A percentile compares a stretch with the other conserved stretches of the same genome.
Evolutionary conservation across 371 early-diverging fungal genomes (phyloP).

Genomic region (Mucor velutinosus): DNA sequence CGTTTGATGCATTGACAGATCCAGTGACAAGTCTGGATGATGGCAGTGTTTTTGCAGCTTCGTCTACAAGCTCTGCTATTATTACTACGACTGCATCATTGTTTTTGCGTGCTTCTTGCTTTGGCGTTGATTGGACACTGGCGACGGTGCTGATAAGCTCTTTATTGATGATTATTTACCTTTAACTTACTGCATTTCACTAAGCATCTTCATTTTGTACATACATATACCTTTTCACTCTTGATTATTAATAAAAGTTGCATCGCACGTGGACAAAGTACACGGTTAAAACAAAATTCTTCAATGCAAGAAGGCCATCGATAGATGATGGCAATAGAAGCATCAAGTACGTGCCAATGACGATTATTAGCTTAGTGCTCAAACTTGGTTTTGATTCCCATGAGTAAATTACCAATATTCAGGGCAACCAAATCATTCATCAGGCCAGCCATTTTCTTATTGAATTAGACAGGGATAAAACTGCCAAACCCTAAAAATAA

Average conservation of each 20-base stretch:
- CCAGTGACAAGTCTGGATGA: not conserved
- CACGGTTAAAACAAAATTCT: too few relatives aligned
- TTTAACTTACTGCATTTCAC: not conserved
- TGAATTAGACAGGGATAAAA: too few relatives aligned
- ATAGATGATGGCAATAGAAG: too few relatives aligned
- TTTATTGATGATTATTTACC: not conserved
- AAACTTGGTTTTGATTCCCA: too few relatives aligned
- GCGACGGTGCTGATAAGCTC: not conserved
- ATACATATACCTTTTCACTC: not conserved
- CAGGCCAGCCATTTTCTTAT: too few relatives aligned
- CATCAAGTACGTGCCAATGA: too few relatives aligned
- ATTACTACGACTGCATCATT: not conserved
- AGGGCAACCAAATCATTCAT: too few relatives aligned
- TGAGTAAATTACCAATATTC: too few relatives aligned
- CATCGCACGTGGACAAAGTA: too few relatives aligned
- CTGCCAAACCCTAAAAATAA: too few relatives aligned
- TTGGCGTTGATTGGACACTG: not conserved
- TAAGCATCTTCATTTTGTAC: not conserved
- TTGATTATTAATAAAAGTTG: not conserved
- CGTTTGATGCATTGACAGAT: constrained; percentile 11
- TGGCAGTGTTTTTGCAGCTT: not conserved
- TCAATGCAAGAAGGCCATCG: too few relatives aligned
- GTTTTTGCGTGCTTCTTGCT: not conserved
- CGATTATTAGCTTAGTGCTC: too few relatives aligned
- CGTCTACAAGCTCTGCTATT: not conserved